Evolutionary conservation across 1,139 yeast genomes (phyloP).

Genomic region (Groenewaldozyma auringiensis): DNA sequence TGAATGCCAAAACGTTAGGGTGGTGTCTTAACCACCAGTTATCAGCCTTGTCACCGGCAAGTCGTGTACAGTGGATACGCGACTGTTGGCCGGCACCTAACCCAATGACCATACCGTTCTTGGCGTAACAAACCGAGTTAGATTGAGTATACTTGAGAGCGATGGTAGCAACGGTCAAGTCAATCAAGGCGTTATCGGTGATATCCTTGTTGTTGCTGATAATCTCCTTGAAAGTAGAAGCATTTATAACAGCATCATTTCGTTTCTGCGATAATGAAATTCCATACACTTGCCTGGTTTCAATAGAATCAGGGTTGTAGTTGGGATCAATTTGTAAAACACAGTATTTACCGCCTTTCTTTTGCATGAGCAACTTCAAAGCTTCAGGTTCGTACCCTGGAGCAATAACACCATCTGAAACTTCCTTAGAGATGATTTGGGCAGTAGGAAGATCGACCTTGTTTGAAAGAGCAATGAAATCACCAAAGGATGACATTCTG

Average conservation of each 20-base stretch:
- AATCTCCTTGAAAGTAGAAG: slow-evolving; percentile 82
- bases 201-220: slow-evolving; percentile 79
- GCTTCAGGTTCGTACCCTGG: slow-evolving; percentile 96
- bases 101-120: slow-evolving; percentile 98
- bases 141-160: slow-evolving; percentile 97
- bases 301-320: slow-evolving; percentile 71
- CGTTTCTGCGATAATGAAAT: slow-evolving; percentile 92
- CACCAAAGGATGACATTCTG: slow-evolving; percentile 98
- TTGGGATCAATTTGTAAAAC: slow-evolving; percentile 93
- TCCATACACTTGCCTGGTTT: slow-evolving; percentile 94
- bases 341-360: slow-evolving; percentile 97
- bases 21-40: slow-evolving; percentile 99
- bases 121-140: slow-evolving; percentile 96
- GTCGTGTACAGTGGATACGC: slow-evolving; percentile 96
- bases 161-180: slow-evolving; percentile 92
- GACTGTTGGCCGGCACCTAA: slow-evolving; percentile 99
- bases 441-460: slow-evolving; percentile 96
- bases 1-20: slow-evolving; percentile 82
- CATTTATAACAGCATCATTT: slow-evolving; percentile 91
- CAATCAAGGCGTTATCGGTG: slow-evolving; percentile 87
- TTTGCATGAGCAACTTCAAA: slow-evolving; percentile 74
- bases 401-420: slow-evolving; percentile 96
- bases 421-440: slow-evolving; percentile 93
- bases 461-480: slow-evolving; percentile 93
- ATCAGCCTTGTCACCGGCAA: slow-evolving; percentile 98